Evolutionary conservation across 2,329 filamentous ascomycete genomes (phyloP), one percentile per base, ranked within the genome.

Genomic region (Bertia moriformis): DNA sequence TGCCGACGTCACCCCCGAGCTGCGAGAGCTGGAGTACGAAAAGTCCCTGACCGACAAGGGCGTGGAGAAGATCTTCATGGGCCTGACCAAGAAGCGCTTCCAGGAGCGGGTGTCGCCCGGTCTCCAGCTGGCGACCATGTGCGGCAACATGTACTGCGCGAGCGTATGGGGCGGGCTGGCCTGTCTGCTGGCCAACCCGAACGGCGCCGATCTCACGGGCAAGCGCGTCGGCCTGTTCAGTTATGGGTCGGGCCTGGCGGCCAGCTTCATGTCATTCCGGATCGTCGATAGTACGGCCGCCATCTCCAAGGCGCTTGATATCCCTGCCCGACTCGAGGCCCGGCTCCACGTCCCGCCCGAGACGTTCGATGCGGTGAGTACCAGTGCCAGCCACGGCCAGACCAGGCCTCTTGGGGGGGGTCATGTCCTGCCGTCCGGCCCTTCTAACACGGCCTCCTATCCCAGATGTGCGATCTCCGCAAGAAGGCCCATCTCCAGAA

Each of bases 131-230:
- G 65, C 66, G 5, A 69, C 65, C 46, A 60, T 62, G 57, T 69
- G 65, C 56, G 66, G 66, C 40, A 69, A 69, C 62, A 69, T 69
- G 66, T 69, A 69, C 61, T 65, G 60, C 45, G 65, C 61, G 19
- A 66, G 62, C 43, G 65, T 69, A 39, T 69, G 67, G 55, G 60
- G 57, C 42, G 65, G 63, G 45, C 57, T 69, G 42, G 57, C 58
- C 49, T 65, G 63, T 38, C 50, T 69, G 42, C 45, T 69, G 42
- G 48, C 57, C 52, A 67, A 67, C 48, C 49, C 67, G 32, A 51
- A 54, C 47, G 61, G 56, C 45, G 54, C 59, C 38, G 55, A 59
- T 15, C 49, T 66, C n/a, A 57, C 62, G 47, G 65, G 63, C 52
- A 68, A 67, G 60, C 61, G 64, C 40, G 53, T 69, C 43, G 63